Evolutionary conservation across 176 grass and related monocot species (phyloP).

Genomic region (Musa schizocarpa): DNA sequence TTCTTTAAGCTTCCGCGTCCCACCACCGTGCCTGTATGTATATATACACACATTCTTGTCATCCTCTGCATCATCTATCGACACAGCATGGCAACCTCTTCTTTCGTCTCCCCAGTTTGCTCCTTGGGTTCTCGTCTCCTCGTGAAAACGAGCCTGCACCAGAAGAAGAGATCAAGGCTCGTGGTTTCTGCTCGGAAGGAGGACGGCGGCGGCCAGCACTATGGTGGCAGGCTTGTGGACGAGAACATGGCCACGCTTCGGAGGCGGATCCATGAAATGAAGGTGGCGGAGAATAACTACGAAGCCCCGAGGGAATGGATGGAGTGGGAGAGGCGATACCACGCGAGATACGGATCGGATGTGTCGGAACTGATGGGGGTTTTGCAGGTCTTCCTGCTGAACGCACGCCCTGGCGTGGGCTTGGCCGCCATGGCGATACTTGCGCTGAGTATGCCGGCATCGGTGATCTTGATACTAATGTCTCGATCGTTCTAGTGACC

Average conservation of each 20-base stretch:
- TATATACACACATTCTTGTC: background rate
- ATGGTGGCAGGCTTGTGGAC: slow-evolving; percentile 18
- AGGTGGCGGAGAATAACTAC: background rate
- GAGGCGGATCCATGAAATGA: slow-evolving; percentile 10
- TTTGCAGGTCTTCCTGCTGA: slow-evolving; percentile 41
- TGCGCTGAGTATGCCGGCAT: slow-evolving; percentile 36
- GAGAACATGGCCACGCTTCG: slow-evolving; percentile 18
- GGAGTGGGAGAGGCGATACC: slow-evolving; percentile 36
- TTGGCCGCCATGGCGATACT: slow-evolving; percentile 35
- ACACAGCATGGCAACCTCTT: background rate
- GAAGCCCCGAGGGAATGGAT: slow-evolving; percentile 5
- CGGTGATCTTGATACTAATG: slow-evolving; percentile 26
- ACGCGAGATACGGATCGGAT: slow-evolving; percentile 36
- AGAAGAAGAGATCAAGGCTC: background rate
- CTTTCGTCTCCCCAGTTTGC: background rate
- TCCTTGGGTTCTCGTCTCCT: background rate
- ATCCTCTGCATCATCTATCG: background rate
- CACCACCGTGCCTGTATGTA: background rate
- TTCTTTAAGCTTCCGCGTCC: background rate
- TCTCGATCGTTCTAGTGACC: background rate
- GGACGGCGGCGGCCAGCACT: background rate
- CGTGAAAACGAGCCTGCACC: background rate
- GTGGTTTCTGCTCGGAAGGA: background rate
- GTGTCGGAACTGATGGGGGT: slow-evolving; percentile 33
- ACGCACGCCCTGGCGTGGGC: slow-evolving; percentile 38